phyloP scores from a whole-genome alignment of 163 green algal genomes.

The Scenedesmus sp. region DNA sequence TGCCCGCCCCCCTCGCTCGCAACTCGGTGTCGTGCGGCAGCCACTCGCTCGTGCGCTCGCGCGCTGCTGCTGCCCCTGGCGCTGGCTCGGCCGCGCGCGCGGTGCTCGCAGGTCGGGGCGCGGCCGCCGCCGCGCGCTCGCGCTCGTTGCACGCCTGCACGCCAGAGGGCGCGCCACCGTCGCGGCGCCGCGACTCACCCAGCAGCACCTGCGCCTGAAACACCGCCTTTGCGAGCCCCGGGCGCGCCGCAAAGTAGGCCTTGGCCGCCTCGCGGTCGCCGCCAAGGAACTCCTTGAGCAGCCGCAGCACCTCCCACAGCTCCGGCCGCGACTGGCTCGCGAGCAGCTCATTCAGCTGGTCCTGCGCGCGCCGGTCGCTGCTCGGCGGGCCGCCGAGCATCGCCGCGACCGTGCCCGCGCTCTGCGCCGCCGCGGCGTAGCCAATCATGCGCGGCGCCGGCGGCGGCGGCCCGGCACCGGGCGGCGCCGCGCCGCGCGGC shows the following conservation, averaged over 20 bases:
- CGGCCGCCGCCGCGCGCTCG: too few species aligned
- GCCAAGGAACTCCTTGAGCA: conserved; percentile 35
- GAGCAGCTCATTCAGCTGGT: conserved; percentile 41
- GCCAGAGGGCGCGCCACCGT: neutral
- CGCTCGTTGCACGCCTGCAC: neutral
- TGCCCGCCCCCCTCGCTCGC: too few species aligned
- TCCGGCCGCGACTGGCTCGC: conserved; percentile 10
- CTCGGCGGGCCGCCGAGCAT: conserved; percentile 20
- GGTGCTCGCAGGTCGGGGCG: too few species aligned
- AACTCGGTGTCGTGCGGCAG: too few species aligned
- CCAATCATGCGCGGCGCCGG: conserved; percentile 10
- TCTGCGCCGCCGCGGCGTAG: conserved; percentile 16
- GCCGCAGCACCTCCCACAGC: conserved; percentile 43
- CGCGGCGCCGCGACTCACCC: conserved; percentile 28
- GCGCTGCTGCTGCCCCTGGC: neutral
- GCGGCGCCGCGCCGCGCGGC: too few species aligned
- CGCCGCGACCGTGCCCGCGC: conserved; percentile 5
- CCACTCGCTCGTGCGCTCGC: too few species aligned
- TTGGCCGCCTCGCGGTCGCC: conserved; percentile 39
- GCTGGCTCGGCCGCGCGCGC: neutral
- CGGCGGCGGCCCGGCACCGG: neutral
- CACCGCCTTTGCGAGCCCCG: conserved; percentile 88
- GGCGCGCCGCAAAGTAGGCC: conserved; percentile 49
- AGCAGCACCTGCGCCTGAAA: conserved; percentile 79
- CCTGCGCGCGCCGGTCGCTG: conserved; percentile 31